Evolutionary conservation across 2,329 filamentous ascomycete species (phyloP).

Genomic region (Ophiosphaerella narmari): DNA sequence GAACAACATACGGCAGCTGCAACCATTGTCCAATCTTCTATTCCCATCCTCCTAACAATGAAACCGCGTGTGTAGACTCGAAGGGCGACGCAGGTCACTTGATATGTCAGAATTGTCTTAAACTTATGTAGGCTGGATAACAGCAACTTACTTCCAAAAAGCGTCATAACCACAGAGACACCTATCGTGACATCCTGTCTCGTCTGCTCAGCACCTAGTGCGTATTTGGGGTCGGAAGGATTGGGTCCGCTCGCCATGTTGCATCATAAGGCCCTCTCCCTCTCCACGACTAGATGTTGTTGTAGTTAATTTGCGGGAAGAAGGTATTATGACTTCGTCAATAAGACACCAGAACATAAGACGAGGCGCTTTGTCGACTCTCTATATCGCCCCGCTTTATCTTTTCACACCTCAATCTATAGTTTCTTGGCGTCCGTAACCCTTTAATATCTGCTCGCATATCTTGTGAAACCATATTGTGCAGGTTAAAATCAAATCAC

Average conservation of each 20-base stretch:
- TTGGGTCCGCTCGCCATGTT: constrained; percentile 13
- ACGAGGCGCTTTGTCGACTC: background rate
- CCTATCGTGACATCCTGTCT: constrained; percentile 25
- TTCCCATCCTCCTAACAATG: constrained; percentile 31
- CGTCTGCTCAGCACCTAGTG: constrained; percentile 16
- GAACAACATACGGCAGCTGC: constrained; percentile 21
- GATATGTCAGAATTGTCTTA: background rate
- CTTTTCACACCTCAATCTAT: background rate
- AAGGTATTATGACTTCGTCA: background rate
- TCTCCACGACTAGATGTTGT: background rate
- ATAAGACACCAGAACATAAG: constrained; percentile 1
- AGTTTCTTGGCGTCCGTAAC: background rate
- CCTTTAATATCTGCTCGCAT: constrained; percentile 14
- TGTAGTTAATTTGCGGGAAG: background rate
- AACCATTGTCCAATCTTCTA: constrained; percentile 36
- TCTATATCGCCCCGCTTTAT: constrained; percentile 6
- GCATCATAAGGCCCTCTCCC: background rate
- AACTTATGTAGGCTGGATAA: background rate
- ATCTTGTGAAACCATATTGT: constrained; percentile 19
- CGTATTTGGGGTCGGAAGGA: constrained; percentile 12
- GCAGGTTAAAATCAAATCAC: constrained; percentile 13
- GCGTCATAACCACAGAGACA: constrained; percentile 19
- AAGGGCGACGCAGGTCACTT: constrained; percentile 24
- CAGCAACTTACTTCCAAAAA: constrained; percentile 20
- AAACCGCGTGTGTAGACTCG: constrained; percentile 30